Base-by-base conservation (phyloP, 176 grass and related monocot genomes). In the Lolium perenne region DNA sequence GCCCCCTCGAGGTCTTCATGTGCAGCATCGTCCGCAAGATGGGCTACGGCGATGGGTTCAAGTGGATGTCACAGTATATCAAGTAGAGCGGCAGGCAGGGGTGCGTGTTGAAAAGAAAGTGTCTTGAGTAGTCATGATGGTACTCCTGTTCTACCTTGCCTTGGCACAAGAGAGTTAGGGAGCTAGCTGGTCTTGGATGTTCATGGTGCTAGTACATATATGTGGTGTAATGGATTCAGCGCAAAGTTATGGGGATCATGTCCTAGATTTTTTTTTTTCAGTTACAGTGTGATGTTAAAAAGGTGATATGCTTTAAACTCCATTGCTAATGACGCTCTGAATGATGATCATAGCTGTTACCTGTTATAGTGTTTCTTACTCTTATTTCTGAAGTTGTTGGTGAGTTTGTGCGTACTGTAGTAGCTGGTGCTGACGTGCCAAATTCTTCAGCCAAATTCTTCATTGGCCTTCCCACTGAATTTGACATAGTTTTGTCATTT, bases 1-100 rank as follows among this genome's bases (percentile, higher is more conserved):
- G 94, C 38, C 94, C 94, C 13, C 65, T 97, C 1, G 94, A 97
- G 68, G 90, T 97, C 41, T 97, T 97, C 90, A 97, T 97, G 94
- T 97, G 94, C 88, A 92, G 92, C 58, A 80, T 97, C 6, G 94
- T 97, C 17, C 82, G 92, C 49, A 97, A 97, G 90, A 97, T 97
- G 94, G 92, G 94, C 10, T 97, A 97, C 0, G 90, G 94, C 0
- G 94, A 97, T 0, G 94, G 92, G 11, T 97, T 97, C 84, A 97
- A 91, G 83, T 97, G 94, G 94, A 20, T 97, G 75, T 94, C 92
- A 0, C 94, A 94, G 80, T 97, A 97, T 74, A 94, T 97, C 80
- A 92, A 94, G 73, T 97, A 92, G 86, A 43, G 22, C 4, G 22
- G 23, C 11, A 12, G 20, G 10, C 2, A 4, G 4, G 49, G 59